Conservation (phyloP, 257 asterid species). For the Salvia hispanica region DNA sequence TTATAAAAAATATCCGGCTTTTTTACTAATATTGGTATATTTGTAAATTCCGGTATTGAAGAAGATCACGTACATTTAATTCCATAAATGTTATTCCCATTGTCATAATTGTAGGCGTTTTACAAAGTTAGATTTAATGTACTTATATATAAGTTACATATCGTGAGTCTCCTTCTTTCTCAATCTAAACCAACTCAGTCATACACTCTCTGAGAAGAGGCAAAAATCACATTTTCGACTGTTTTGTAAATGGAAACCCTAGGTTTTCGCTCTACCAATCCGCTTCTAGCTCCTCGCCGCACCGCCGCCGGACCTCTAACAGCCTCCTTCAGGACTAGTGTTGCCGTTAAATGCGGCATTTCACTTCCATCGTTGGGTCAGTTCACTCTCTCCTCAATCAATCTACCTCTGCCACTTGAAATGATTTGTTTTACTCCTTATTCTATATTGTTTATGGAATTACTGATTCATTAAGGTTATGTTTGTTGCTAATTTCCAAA, state of each 20-base stretch:
- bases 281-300: slow-evolving; percentile 38
- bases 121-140: background rate
- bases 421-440: background rate
- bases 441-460: background rate
- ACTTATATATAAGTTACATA: background rate
- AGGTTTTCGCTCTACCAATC: slow-evolving; percentile 35
- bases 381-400: background rate
- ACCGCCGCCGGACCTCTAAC: slow-evolving; percentile 27
- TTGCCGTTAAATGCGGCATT: slow-evolving; percentile 53
- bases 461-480: slow-evolving; percentile 15
- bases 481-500: slow-evolving; percentile 1
- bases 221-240: background rate
- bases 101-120: too few relatives aligned
- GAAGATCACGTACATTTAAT: too few relatives aligned
- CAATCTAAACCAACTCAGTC: slow-evolving; percentile 1
- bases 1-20: too few relatives aligned
- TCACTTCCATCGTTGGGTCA: slow-evolving; percentile 54
- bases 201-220: background rate
- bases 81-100: too few relatives aligned
- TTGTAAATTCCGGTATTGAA: too few relatives aligned
- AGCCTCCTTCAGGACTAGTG: slow-evolving; percentile 35
- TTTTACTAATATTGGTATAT: too few relatives aligned
- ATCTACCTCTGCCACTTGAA: background rate
- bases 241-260: slow-evolving; percentile 56
- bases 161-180: background rate